Conservation (phyloP, 345 rosid genomes). For the Turritis glabra region DNA sequence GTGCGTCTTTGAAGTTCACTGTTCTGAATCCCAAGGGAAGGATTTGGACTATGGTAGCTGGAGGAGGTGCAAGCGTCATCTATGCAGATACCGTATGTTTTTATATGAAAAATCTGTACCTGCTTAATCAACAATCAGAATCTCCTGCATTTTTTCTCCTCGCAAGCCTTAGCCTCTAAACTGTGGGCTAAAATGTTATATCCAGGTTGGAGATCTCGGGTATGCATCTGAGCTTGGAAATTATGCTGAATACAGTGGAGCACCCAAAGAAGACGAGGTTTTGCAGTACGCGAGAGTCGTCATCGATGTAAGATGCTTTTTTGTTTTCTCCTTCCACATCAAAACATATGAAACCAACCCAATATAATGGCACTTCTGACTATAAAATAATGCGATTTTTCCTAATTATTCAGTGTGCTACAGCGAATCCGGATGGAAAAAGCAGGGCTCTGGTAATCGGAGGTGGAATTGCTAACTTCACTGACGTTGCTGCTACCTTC, state of each 20-base stretch:
- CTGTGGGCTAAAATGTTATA: neutral
- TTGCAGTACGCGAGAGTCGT: slow-evolving; percentile 99
- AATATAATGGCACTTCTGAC: neutral
- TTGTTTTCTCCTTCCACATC: neutral
- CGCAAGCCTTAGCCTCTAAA: slow-evolving; percentile 3
- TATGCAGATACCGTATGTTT: slow-evolving; percentile 84
- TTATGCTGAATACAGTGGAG: slow-evolving; percentile 97
- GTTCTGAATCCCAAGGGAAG: slow-evolving; percentile 92
- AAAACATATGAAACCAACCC: slow-evolving; percentile 7
- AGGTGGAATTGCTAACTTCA: slow-evolving; percentile 97
- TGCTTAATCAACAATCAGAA: slow-evolving; percentile 2
- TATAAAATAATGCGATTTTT: neutral
- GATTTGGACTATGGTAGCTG: slow-evolving; percentile 98
- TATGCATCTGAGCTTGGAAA: slow-evolving; percentile 89
- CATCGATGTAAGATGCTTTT: slow-evolving; percentile 60
- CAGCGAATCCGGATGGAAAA: slow-evolving; percentile 82
- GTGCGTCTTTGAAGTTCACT: slow-evolving; percentile 95
- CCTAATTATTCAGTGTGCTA: slow-evolving; percentile 65
- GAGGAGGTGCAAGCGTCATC: slow-evolving; percentile 99
- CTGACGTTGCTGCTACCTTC: slow-evolving; percentile 93
- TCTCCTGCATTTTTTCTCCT: slow-evolving; percentile 6
- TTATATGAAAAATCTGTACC: neutral
- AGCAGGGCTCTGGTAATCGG: slow-evolving; percentile 92
- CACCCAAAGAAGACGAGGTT: slow-evolving; percentile 96
- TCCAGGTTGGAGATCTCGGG: slow-evolving; percentile 95